phyloP scores from a whole-genome alignment of 495 filamentous ascomycete genomes.

The Bacidia rubella region DNA sequence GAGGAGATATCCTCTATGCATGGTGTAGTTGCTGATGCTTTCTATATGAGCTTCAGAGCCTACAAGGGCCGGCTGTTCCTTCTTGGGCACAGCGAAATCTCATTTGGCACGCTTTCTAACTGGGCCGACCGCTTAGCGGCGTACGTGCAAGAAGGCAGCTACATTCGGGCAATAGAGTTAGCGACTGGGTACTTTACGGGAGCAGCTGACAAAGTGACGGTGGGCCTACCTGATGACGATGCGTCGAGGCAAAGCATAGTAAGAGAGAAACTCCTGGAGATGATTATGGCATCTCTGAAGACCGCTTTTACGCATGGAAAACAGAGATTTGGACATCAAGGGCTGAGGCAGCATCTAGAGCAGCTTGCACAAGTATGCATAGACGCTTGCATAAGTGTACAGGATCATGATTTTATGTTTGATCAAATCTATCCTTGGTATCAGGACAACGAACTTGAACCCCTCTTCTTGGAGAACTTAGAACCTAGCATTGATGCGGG shows the following conservation, averaged over 20 bases:
- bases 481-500: slow-evolving; percentile 75
- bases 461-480: slow-evolving; percentile 72
- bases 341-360: slow-evolving; percentile 43
- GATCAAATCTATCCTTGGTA: slow-evolving; percentile 83
- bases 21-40: slow-evolving; percentile 91
- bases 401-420: slow-evolving; percentile 70
- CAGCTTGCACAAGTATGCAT: slow-evolving; percentile 77
- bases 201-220: slow-evolving; percentile 75
- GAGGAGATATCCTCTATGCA: slow-evolving; percentile 84
- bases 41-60: slow-evolving; percentile 89
- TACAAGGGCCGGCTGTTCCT: slow-evolving; percentile 93
- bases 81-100: slow-evolving; percentile 77
- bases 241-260: slow-evolving; percentile 65
- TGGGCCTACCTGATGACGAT: slow-evolving; percentile 84
- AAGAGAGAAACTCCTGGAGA: slow-evolving; percentile 76
- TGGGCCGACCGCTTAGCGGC: slow-evolving; percentile 98
- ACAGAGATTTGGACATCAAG: slow-evolving; percentile 36
- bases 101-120: slow-evolving; percentile 82
- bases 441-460: slow-evolving; percentile 57
- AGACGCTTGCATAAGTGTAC: slow-evolving; percentile 62
- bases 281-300: slow-evolving; percentile 84
- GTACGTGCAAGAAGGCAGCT: slow-evolving; percentile 89
- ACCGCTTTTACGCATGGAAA: slow-evolving; percentile 54
- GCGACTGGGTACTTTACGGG: slow-evolving; percentile 88
- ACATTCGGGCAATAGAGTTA: slow-evolving; percentile 76